Percentiles rank a stretch among this genome's conserved stretches.
phyloP scores from a whole-genome alignment of 2,329 filamentous ascomycete species.

The Lecanicillium sp. region DNA sequence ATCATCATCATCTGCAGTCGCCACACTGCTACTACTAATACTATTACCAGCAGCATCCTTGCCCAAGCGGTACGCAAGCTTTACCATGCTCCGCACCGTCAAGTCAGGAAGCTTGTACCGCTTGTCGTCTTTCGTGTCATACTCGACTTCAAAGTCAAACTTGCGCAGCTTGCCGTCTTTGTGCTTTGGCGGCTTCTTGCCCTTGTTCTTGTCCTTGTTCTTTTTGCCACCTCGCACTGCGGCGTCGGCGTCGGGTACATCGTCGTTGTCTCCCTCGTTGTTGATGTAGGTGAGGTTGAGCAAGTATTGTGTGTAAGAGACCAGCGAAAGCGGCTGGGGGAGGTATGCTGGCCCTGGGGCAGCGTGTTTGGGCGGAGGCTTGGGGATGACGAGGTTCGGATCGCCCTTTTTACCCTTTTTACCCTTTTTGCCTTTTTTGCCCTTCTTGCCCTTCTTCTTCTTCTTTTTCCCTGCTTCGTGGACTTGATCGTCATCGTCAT shows the following conservation, averaged over 20 bases:
- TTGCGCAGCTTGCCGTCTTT: conserved; percentile 49
- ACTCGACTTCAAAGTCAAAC: conserved; percentile 76
- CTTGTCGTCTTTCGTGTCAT: conserved; percentile 71
- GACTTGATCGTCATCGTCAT: conserved; percentile 28
- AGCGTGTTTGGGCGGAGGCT: conserved; percentile 61
- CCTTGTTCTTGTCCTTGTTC: no score
- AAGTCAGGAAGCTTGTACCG: conserved; percentile 71
- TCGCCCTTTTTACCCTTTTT: conserved; percentile 37
- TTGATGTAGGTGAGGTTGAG: conserved; percentile 91
- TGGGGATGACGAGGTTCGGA: conserved; percentile 57
- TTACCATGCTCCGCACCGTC: conserved; percentile 73
- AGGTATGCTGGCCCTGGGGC: conserved; percentile 86
- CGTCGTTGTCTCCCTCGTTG: conserved; percentile 38
- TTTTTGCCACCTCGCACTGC: conserved; percentile 53
- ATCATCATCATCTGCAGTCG: neutral
- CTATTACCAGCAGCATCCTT: conserved; percentile 20
- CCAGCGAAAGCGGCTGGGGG: conserved; percentile 69
- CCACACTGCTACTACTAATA: neutral
- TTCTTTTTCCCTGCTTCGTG: conserved; percentile 13
- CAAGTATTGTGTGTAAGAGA: conserved; percentile 83
- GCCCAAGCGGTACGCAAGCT: conserved; percentile 73
- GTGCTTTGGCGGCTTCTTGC: conserved; percentile 35
- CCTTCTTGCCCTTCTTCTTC: conserved; percentile 24
- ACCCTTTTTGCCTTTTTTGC: conserved; percentile 30
- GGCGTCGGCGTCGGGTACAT: conserved; percentile 47